Percentiles rank a stretch among this genome's conserved stretches.
phyloP scores from a whole-genome alignment of 2,329 filamentous ascomycete species.

The Alternaria gansuensis region DNA sequence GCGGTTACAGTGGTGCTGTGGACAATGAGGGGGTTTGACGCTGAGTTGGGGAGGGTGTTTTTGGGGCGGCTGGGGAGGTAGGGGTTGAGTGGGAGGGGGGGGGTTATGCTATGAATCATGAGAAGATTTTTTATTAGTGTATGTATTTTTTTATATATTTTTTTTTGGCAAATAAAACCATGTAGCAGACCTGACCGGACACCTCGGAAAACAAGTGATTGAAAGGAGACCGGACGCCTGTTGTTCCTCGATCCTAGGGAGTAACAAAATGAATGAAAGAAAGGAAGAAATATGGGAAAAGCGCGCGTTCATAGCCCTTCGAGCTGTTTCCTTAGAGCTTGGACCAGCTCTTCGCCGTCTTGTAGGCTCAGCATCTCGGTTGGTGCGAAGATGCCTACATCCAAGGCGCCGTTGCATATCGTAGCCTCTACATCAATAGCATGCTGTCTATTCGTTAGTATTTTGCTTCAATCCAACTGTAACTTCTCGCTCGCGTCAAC shows the following conservation, averaged over 20 bases:
- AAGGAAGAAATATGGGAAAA: too few relatives aligned
- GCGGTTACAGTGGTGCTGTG: conserved; percentile 35
- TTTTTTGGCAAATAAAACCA: background rate
- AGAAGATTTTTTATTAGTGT: too few relatives aligned
- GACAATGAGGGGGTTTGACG: conserved; percentile 33
- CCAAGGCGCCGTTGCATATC: conserved; percentile 58
- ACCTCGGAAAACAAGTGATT: background rate
- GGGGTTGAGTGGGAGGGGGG: background rate
- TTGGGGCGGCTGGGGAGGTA: conserved; percentile 27
- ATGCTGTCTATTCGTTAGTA: conserved; percentile 52
- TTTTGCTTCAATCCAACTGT: conserved; percentile 36
- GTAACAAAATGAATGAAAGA: background rate
- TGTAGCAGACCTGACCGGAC: background rate
- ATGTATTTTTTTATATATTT: too few relatives aligned
- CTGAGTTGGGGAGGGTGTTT: conserved; percentile 36
- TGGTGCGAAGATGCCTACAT: conserved; percentile 64
- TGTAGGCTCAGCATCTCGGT: conserved; percentile 54
- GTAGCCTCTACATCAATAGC: conserved; percentile 66
- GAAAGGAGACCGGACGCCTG: background rate
- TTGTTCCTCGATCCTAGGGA: background rate
- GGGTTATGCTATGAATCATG: too few relatives aligned
- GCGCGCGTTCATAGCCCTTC: background rate
- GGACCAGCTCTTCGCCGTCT: conserved; percentile 49
- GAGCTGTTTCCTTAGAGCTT: conserved; percentile 38
- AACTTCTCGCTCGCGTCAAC: conserved; percentile 27